Evolutionary conservation across 108 stramenopile species (phyloP).

Genomic region (Discostella stelligeroides): DNA sequence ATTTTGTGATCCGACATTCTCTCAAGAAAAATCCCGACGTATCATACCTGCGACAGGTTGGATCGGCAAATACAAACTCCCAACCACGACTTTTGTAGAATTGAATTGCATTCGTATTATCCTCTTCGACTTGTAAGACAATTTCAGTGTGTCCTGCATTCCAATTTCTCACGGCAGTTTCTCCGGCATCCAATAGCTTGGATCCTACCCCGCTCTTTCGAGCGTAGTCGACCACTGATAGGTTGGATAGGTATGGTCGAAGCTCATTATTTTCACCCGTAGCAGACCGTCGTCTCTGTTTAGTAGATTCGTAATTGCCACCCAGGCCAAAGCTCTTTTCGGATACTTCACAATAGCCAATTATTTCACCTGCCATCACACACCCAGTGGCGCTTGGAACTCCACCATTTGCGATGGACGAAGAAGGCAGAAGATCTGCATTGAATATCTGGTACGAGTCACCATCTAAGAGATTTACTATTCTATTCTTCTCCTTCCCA

Average conservation of each 20-base stretch:
- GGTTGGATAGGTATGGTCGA: conserved; percentile 73
- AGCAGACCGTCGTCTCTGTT: conserved; percentile 8
- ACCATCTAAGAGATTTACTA: not conserved
- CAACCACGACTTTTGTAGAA: conserved; percentile 80
- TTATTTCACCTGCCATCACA: conserved; percentile 64
- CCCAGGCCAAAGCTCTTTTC: conserved; percentile 73
- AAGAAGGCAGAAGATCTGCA: conserved; percentile 5
- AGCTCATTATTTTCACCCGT: conserved; percentile 10
- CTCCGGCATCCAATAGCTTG: conserved; percentile 66
- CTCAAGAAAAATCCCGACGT: conserved; percentile 62
- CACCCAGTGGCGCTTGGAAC: not conserved
- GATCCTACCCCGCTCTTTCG: conserved; percentile 73
- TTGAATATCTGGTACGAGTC: conserved; percentile 25
- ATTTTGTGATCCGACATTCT: conserved; percentile 65
- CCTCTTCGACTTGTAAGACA: conserved; percentile 85
- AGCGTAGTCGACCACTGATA: conserved; percentile 61
- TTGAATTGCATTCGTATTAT: conserved; percentile 64
- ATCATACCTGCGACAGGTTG: conserved; percentile 71
- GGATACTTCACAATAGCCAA: conserved; percentile 79
- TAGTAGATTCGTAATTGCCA: conserved; percentile 19
- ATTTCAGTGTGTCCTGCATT: conserved; percentile 58
- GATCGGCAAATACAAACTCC: conserved; percentile 70
- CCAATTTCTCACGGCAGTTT: conserved; percentile 65
- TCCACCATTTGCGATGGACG: not conserved
- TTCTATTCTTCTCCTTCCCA: not conserved